Evolutionary conservation across 164 flowering plant species (phyloP).

Genomic region (Liquidambar formosana): DNA sequence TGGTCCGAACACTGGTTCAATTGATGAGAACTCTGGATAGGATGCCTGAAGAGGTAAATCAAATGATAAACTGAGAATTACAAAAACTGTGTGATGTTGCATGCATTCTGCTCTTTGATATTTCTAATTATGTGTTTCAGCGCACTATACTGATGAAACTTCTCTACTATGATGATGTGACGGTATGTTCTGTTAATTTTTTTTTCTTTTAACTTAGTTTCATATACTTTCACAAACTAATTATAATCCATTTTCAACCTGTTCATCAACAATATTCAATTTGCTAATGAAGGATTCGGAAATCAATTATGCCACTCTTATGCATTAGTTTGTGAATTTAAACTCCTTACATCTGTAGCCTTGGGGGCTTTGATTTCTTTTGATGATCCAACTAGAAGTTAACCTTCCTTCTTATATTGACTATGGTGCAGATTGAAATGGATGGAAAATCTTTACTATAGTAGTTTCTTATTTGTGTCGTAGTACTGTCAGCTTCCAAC

Average conservation of each 20-base stretch:
- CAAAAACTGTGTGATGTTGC: not conserved
- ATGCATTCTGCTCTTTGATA: not conserved
- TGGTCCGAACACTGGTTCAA: slow-evolving; percentile 90
- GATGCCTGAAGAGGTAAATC: slow-evolving; percentile 87
- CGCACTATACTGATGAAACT: slow-evolving; percentile 93
- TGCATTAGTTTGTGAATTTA: not conserved
- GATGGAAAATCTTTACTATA: not conserved
- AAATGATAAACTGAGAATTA: not conserved
- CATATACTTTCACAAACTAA: not conserved
- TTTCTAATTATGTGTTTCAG: slow-evolving; percentile 46
- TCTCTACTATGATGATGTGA: slow-evolving; percentile 80
- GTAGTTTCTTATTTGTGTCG: not conserved
- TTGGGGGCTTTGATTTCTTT: not conserved
- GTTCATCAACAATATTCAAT: not conserved
- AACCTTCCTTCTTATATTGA: not conserved
- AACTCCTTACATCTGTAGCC: too few species aligned
- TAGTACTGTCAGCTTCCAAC: not conserved
- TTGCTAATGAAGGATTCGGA: not conserved
- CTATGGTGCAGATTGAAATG: not conserved
- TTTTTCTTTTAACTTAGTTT: not conserved
- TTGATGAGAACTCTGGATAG: slow-evolving; percentile 92
- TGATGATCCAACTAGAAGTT: not conserved
- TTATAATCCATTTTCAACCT: not conserved
- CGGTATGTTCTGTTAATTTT: slow-evolving; percentile 47
- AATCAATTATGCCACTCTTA: not conserved